These are phyloP conservation scores for Wickerhamiella shivajii DNA, from an alignment of 805 yeast genomes.

Conservation along the genomic window DNA sequence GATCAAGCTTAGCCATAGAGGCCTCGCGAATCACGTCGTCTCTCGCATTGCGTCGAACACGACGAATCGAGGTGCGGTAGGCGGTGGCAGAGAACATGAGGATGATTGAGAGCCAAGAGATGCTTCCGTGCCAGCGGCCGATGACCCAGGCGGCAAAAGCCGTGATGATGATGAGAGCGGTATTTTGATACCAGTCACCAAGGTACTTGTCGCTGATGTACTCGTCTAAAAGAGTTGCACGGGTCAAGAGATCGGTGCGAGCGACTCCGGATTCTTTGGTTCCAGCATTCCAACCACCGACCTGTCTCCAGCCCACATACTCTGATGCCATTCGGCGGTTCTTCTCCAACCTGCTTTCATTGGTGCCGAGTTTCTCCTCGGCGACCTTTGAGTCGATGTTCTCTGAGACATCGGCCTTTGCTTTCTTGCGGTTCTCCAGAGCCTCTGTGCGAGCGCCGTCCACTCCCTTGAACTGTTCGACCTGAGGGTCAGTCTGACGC, in stretches of 20 bases:
- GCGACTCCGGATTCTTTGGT: slow-evolving; percentile 43
- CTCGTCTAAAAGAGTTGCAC: slow-evolving; percentile 60
- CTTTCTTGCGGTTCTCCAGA: neutral
- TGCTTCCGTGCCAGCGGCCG: slow-evolving; percentile 62
- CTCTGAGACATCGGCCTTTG: slow-evolving; percentile 3
- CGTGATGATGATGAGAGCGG: slow-evolving; percentile 53
- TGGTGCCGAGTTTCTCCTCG: slow-evolving; percentile 13
- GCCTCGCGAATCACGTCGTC: slow-evolving; percentile 77
- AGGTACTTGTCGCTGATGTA: slow-evolving; percentile 60
- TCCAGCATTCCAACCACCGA: slow-evolving; percentile 66
- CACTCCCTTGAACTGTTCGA: no score
- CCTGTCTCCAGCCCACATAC: slow-evolving; percentile 88
- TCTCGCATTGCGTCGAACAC: slow-evolving; percentile 58
- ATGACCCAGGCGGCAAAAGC: slow-evolving; percentile 61
- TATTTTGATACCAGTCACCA: slow-evolving; percentile 95
- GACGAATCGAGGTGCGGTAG: slow-evolving; percentile 73
- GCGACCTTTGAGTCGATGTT: slow-evolving; percentile 9
- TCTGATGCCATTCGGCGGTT: slow-evolving; percentile 43
- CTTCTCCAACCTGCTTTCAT: slow-evolving; percentile 23
- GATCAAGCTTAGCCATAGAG: slow-evolving; percentile 65
- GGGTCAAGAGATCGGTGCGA: slow-evolving; percentile 45
- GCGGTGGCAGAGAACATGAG: slow-evolving; percentile 46
- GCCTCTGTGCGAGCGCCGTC: slow-evolving; percentile 9
- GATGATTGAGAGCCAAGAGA: slow-evolving; percentile 70
- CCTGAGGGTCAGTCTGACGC: slow-evolving; percentile 16